Conservation (phyloP, 495 filamentous ascomycete genomes). For the Corynascus novoguineensis region DNA sequence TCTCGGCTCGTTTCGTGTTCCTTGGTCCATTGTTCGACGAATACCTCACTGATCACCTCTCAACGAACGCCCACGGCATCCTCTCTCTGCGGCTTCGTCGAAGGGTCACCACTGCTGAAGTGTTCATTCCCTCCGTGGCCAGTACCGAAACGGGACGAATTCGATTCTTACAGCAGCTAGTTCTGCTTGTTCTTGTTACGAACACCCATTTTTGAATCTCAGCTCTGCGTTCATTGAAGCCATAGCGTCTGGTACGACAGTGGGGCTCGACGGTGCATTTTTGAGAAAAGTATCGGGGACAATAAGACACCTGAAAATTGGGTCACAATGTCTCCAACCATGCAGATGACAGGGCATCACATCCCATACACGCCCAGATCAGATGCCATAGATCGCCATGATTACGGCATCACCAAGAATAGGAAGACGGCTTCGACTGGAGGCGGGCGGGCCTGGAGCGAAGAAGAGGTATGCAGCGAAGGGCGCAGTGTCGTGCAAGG, state of each 20-base stretch:
- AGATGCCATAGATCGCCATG: slow-evolving; percentile 48
- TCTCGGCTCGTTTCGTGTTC: slow-evolving; percentile 20
- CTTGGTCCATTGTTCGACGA: slow-evolving; percentile 20
- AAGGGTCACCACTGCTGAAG: background rate
- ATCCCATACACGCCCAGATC: slow-evolving; percentile 41
- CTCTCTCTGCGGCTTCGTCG: background rate
- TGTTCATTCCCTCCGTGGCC: slow-evolving; percentile 12
- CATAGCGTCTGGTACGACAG: slow-evolving; percentile 29
- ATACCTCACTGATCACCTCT: slow-evolving; percentile 23
- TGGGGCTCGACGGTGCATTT: slow-evolving; percentile 10
- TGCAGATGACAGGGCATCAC: slow-evolving; percentile 42
- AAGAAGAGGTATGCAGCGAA: slow-evolving; percentile 60
- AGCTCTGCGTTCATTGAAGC: slow-evolving; percentile 27
- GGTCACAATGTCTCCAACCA: slow-evolving; percentile 42
- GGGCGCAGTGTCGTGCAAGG: background rate
- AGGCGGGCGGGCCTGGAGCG: slow-evolving; percentile 69
- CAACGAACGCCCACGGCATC: slow-evolving; percentile 1
- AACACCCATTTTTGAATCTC: slow-evolving; percentile 20
- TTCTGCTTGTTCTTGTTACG: slow-evolving; percentile 30
- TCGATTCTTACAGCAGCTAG: slow-evolving; percentile 36
- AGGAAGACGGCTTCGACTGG: slow-evolving; percentile 63
- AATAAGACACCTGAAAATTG: slow-evolving; percentile 9
- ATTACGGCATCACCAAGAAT: slow-evolving; percentile 52
- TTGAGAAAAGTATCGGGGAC: slow-evolving; percentile 8
- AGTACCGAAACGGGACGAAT: slow-evolving; percentile 26